phyloP scores from a whole-genome alignment of 2,329 filamentous ascomycete genomes.

The Trichoderma polysporum region DNA sequence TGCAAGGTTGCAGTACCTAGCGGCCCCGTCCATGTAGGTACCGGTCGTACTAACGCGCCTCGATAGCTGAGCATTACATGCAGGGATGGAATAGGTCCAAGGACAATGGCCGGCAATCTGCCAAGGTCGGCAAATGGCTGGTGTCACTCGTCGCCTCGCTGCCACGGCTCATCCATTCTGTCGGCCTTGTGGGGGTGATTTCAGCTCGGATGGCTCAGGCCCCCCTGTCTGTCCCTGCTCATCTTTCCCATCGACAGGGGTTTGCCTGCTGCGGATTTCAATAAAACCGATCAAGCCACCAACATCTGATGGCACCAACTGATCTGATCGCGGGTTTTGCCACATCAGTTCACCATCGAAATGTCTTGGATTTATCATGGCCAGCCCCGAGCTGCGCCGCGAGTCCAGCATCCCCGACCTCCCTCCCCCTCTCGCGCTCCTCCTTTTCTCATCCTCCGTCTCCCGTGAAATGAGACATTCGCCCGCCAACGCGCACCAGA shows the following conservation, averaged over 20 bases:
- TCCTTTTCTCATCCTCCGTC: neutral
- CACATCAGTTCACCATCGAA: slow-evolving; percentile 11
- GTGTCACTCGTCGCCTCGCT: neutral
- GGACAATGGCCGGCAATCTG: slow-evolving; percentile 15
- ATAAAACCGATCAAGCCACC: slow-evolving; percentile 13
- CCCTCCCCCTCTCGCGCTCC: neutral
- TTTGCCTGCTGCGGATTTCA: neutral
- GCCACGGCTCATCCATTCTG: neutral
- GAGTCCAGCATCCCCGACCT: slow-evolving; percentile 3
- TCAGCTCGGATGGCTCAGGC: slow-evolving; percentile 7
- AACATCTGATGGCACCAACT: slow-evolving; percentile 13
- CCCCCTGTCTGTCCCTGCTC: slow-evolving; percentile 11
- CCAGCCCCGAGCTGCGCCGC: neutral
- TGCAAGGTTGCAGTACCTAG: neutral
- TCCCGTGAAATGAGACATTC: slow-evolving; percentile 7
- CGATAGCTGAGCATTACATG: neutral
- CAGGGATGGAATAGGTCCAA: neutral
- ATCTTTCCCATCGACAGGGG: slow-evolving; percentile 12
- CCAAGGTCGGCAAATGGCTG: neutral
- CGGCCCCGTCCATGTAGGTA: neutral
- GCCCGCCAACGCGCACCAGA: neutral
- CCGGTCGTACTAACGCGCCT: neutral
- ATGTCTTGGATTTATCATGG: slow-evolving; percentile 17
- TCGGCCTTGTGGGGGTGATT: slow-evolving; percentile 5
- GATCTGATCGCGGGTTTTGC: slow-evolving; percentile 7